Percentiles rank a stretch among this genome's conserved stretches.
phyloP scores from a whole-genome alignment of 2,329 filamentous ascomycete genomes.

The Karstenula rhodostoma region DNA sequence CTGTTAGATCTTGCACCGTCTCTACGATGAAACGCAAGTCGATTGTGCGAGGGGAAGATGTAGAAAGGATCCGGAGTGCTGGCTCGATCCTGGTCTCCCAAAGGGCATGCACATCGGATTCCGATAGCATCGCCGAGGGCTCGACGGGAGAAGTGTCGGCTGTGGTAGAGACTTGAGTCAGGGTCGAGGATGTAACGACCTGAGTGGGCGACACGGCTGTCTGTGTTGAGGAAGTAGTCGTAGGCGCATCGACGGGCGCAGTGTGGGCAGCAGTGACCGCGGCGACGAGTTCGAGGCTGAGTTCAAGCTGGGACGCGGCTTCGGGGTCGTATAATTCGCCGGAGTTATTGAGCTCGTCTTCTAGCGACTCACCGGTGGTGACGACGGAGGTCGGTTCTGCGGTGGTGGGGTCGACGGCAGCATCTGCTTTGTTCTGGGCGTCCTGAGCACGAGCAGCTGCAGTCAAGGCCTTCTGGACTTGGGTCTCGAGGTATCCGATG shows the following conservation, averaged over 20 bases:
- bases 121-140: background rate
- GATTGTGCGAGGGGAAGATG: background rate
- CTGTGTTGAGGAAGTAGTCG: slow-evolving; percentile 1
- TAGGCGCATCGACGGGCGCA: background rate
- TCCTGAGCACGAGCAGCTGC: background rate
- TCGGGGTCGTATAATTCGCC: background rate
- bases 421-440: background rate
- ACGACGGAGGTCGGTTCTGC: background rate
- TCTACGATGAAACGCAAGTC: background rate
- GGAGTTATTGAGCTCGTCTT: slow-evolving; percentile 1
- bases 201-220: slow-evolving; percentile 1
- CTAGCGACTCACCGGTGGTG: background rate
- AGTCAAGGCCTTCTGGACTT: background rate
- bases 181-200: background rate
- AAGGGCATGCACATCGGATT: background rate
- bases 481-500: slow-evolving; percentile 6
- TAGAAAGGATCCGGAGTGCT: background rate
- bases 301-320: background rate
- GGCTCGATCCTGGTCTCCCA: background rate
- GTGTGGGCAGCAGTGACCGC: background rate
- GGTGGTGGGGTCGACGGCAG: background rate
- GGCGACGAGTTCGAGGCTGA: background rate
- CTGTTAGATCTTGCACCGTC: background rate
- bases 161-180: background rate
- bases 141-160: background rate